Evolutionary conservation across 371 early-diverging fungal genomes (phyloP), one percentile per base, ranked within the genome.

Genomic region (Mucor plumbeus): DNA sequence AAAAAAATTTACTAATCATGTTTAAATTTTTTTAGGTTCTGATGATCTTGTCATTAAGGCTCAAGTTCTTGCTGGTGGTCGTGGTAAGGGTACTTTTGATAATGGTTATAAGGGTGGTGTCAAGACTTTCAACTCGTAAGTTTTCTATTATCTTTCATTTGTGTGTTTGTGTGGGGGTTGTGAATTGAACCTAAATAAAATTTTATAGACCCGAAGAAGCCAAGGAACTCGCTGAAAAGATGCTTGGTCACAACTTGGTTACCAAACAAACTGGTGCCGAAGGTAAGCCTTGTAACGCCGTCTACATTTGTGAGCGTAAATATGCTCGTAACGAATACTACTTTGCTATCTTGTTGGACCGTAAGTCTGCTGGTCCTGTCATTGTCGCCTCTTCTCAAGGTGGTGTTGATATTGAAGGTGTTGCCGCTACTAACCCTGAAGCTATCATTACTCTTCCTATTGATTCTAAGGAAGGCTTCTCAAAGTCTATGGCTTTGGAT

Each of bases 201-300:
- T 54, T 57, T 55, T 59, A 55, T 83, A 94, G 94, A 62, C 93
- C 97, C 47, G 85, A 88, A 63, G 95, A 99, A 83, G 95, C 93
- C 66, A 86, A 90, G 73, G 87, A 86, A 72, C 90, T 94, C 61
- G 97, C 98, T 43, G 87, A 89, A 64, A 91, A 97, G 90, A 99
- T 99, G 99, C 81, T 99, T 53, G 97, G 98, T 75, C 92, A 94
- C 83, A 96, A 92, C 79, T 89, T 99, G 65, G 85, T 97, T 74
- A 99, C 98, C 73, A 99, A 99, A 88, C 98, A 99, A 85, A 99
- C 99, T 33, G 98, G 98, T 59, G 94, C 94, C 68, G 93, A 81
- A 35, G 99, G 99, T 61, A 95, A 96, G 83, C 86, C 89, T 70
- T 99, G 99, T 88, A 95, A 96, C 80, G 83, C 93, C 50, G 96